Conservation (phyloP, 2,329 filamentous ascomycete species). For the Penicillium sp. region DNA sequence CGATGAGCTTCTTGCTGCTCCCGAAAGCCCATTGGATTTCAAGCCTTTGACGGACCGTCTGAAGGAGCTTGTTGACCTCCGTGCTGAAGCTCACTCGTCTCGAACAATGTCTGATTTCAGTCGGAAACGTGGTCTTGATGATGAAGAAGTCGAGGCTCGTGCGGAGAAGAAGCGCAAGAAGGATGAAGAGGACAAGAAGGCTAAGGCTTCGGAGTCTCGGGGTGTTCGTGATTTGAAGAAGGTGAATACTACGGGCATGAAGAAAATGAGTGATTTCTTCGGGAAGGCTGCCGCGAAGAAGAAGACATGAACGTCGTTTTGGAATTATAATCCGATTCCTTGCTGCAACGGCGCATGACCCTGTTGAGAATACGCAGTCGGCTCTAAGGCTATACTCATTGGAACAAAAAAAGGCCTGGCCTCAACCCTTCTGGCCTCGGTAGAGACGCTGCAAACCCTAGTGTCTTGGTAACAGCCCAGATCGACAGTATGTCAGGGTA, state of each 20-base stretch:
- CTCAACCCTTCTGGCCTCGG: neutral
- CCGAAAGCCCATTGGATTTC: slow-evolving; percentile 63
- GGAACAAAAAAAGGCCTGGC: neutral
- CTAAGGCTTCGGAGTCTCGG: slow-evolving; percentile 71
- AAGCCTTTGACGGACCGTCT: slow-evolving; percentile 70
- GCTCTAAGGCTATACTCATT: neutral
- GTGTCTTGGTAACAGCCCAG: too few relatives aligned
- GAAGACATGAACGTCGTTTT: slow-evolving; percentile 26
- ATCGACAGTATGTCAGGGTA: neutral
- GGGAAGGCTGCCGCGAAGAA: slow-evolving; percentile 57
- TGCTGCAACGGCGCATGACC: neutral
- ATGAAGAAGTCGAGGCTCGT: slow-evolving; percentile 51
- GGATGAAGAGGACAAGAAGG: slow-evolving; percentile 86
- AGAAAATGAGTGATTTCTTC: slow-evolving; percentile 95
- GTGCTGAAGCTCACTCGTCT: slow-evolving; percentile 69
- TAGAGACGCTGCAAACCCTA: neutral
- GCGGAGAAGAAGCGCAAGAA: slow-evolving; percentile 81
- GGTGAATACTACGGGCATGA: slow-evolving; percentile 90
- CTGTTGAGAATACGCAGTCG: neutral
- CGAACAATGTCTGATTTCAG: slow-evolving; percentile 56
- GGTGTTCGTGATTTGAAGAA: slow-evolving; percentile 82
- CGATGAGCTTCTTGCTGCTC: slow-evolving; percentile 38
- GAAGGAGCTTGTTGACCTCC: slow-evolving; percentile 63
- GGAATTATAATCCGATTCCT: too few relatives aligned
- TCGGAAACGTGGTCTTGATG: slow-evolving; percentile 42